Evolutionary conservation across 495 filamentous ascomycete genomes (phyloP), one percentile per base, ranked within the genome.

Genomic region (Sphaerosporella brunnea): DNA sequence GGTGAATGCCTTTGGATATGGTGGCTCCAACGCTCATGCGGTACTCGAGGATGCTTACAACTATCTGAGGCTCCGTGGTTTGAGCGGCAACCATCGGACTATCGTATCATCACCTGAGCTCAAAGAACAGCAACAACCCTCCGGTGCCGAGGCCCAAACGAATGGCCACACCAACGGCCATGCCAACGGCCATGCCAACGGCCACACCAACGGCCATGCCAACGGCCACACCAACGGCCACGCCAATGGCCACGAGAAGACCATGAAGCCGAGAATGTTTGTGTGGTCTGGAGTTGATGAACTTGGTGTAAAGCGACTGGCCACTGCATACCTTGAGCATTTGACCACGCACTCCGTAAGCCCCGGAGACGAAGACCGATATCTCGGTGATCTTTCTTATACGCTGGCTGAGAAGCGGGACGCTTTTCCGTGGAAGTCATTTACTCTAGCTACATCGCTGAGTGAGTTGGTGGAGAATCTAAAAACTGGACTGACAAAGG

Each of bases 1-100:
- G 28, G 67, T 81, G n/a, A 80, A 78, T 51, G 73, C 68, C 3
- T 80, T 77, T 44, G 76, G 77, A 0, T 78, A 73, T 51, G 77
- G 76, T 10, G 76, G 77, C 21, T 66, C 69, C 13, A 80, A 80
- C 52, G 67, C 72, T 1, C 75, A 80, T 47, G 69, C 61, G 11
- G 73, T 81, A 25, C 10, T 80, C 0, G 74, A 79, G 28, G 63
- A 43, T 18, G 36, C 63, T 18, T 35, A 37, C 21, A 18, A 40
- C 32, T 36, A 54, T n/a, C 28, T 32, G 28, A 32, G 13, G 13
- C 28, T 32, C 5, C 28, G 28, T 13, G 36, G 36, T 15, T 39
- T 39, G 18, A 8, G 13, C 36, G 36, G 36, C 13, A 39, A 39
- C 15, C 36, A 39, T 20, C 13, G 36, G 7, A 39, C 36, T 20